These are phyloP conservation scores for Citrullus mucosospermus DNA, from an alignment of 306 rosid species.

Conservation along the genomic window DNA sequence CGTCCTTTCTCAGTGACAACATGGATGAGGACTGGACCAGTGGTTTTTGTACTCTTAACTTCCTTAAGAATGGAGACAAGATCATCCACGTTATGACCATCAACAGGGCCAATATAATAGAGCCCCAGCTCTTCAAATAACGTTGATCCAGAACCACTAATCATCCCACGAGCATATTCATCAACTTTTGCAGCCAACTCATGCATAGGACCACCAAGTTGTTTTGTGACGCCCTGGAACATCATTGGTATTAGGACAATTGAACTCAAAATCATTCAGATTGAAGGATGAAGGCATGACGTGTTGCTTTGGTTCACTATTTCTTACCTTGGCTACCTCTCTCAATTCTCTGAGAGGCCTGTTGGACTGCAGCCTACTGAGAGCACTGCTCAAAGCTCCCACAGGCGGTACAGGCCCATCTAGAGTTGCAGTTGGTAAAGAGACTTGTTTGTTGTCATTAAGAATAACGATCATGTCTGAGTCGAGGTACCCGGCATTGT, in stretches of 20 bases:
- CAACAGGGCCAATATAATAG: slow-evolving; percentile 95
- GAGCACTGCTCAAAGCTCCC: slow-evolving; percentile 97
- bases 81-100: slow-evolving; percentile 94
- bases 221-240: slow-evolving; percentile 83
- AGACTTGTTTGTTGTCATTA: slow-evolving; percentile 94
- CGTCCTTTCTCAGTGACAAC: slow-evolving; percentile 90
- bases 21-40: slow-evolving; percentile 89
- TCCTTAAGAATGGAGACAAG: slow-evolving; percentile 73
- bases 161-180: slow-evolving; percentile 99
- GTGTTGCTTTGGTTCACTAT: neutral
- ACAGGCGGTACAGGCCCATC: slow-evolving; percentile 89
- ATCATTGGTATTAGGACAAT: slow-evolving; percentile 7
- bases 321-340: slow-evolving; percentile 93
- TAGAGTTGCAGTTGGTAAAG: slow-evolving; percentile 85
- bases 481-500: slow-evolving; percentile 93
- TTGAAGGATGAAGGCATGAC: neutral
- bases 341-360: slow-evolving; percentile 87
- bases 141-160: slow-evolving; percentile 83
- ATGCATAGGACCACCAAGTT: slow-evolving; percentile 87
- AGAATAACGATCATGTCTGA: slow-evolving; percentile 96
- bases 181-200: slow-evolving; percentile 97
- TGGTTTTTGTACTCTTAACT: slow-evolving; percentile 74
- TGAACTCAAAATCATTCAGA: slow-evolving; percentile 9
- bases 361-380: slow-evolving; percentile 84
- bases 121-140: slow-evolving; percentile 97